phyloP scores from a whole-genome alignment of 2,329 filamentous ascomycete species.

The Colletotrichum tofieldiae region DNA sequence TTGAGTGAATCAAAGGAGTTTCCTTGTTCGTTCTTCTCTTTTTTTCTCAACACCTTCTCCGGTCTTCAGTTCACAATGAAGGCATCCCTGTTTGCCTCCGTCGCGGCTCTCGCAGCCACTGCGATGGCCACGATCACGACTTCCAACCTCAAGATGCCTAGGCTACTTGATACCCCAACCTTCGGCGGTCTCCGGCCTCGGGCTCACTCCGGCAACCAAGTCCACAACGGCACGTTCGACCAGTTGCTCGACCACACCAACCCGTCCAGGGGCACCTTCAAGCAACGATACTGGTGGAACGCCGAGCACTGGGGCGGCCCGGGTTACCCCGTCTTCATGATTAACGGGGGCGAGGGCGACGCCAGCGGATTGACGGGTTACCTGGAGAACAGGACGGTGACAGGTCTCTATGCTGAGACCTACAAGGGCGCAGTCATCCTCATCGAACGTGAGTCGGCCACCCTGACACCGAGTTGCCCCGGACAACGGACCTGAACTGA shows the following conservation, averaged over 20 bases:
- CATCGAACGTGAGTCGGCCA: conserved; percentile 26
- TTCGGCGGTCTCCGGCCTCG: conserved; percentile 9
- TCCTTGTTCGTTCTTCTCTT: background rate
- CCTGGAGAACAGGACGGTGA: conserved; percentile 24
- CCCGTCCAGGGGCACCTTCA: conserved; percentile 33
- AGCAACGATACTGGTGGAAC: conserved; percentile 39
- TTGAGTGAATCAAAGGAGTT: background rate
- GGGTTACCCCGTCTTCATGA: conserved; percentile 35
- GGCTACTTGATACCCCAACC: background rate
- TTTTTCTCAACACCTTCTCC: background rate
- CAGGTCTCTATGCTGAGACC: conserved; percentile 28
- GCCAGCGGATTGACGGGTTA: conserved; percentile 2
- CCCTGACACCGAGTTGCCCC: too few species aligned
- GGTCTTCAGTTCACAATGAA: conserved; percentile 11
- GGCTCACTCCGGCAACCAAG: background rate
- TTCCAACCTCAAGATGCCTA: background rate
- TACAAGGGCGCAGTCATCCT: conserved; percentile 33
- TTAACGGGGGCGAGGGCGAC: conserved; percentile 25
- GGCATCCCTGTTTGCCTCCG: background rate
- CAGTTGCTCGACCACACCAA: conserved; percentile 39
- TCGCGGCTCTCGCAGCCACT: conserved; percentile 4
- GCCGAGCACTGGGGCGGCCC: conserved; percentile 35
- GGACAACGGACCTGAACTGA: background rate
- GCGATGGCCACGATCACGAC: background rate
- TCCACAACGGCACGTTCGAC: conserved; percentile 24